Conservation (phyloP, 305 asterid species). For the Fraxinus nigra region DNA sequence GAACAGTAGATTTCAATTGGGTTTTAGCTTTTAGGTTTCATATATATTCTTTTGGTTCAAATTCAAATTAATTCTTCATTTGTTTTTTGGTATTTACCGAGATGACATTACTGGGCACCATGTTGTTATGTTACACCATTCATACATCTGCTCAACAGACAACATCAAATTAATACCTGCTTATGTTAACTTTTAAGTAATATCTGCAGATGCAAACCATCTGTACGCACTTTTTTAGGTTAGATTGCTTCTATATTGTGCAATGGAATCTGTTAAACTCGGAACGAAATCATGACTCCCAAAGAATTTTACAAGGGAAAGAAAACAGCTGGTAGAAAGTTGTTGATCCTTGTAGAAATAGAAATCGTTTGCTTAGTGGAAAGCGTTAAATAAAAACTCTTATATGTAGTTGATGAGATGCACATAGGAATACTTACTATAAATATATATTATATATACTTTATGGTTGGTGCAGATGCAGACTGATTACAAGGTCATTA, state of each 20-base stretch:
- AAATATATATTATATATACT: not conserved
- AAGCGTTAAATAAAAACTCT: not conserved
- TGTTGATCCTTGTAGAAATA: not conserved
- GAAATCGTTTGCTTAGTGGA: not conserved
- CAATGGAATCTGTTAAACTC: not conserved
- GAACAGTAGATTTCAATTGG: not conserved
- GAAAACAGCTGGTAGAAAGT: not conserved
- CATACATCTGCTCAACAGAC: not conserved
- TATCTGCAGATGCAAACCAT: not conserved
- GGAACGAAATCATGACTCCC: not conserved
- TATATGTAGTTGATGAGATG: not conserved
- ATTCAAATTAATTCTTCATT: not conserved
- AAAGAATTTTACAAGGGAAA: not conserved
- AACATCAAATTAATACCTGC: not conserved
- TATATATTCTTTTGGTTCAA: not conserved
- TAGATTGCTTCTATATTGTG: not conserved
- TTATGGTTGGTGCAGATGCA: slow-evolving; percentile 52
- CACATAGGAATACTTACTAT: slow-evolving; percentile 4
- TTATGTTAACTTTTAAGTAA: not conserved
- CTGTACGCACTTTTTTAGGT: not conserved
- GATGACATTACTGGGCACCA: not conserved
- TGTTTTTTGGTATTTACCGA: not conserved
- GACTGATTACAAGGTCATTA: slow-evolving; percentile 75
- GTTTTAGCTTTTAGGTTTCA: not conserved
- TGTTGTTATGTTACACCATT: not conserved